Evolutionary conservation across 805 yeast species (phyloP), one percentile per base, ranked within the genome.

Genomic region (Kodamaea neixiangensis): DNA sequence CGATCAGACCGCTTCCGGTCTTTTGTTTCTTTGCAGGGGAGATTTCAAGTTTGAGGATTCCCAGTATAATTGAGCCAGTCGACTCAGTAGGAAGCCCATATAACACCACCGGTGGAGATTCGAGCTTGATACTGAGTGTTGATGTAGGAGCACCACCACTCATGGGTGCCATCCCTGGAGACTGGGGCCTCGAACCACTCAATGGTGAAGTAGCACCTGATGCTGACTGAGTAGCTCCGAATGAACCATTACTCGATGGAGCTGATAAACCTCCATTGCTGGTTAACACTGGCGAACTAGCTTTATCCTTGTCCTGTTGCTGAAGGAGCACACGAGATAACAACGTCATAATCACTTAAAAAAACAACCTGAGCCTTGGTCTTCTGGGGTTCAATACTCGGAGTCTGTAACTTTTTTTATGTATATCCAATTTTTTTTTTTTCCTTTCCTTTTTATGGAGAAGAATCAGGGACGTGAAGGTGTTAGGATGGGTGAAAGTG

Each of bases 61-160:
- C 99, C 31, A 91, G 82, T 31, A 94, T 71, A 19, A 93, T 76
- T 4, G 96, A 87, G 1, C 99, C 99, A 0, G 96, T 78, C 1
- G 94, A 83, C 52, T 89, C 94, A 7, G 69, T 66, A 2, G 92
- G 87, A 0, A 78, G 68, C 0, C 99, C 99, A 62, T 88, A 93
- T 49, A 94, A 71, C 43, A 89, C 81, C 35, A 92, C 77, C 0
- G 99, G 99, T 1, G 98, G 98, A 1, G 96, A 86, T 64, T 94
- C 99, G 18, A 94, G 73, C 35, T 77, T 76, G 31, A 92, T 77
- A 0, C 83, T 64, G 10, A 89, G 67, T 31, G 78, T 73, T 31
- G 38, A 45, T 1, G 22, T 21, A 4, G 48, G 37, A 5, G 21
- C 21, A 14, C n/a, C 4, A 11, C 21, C 17, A 15, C 15, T 37